Base-by-base conservation (phyloP, 805 yeast species). In the Sugiyamaella valdiviana region DNA sequence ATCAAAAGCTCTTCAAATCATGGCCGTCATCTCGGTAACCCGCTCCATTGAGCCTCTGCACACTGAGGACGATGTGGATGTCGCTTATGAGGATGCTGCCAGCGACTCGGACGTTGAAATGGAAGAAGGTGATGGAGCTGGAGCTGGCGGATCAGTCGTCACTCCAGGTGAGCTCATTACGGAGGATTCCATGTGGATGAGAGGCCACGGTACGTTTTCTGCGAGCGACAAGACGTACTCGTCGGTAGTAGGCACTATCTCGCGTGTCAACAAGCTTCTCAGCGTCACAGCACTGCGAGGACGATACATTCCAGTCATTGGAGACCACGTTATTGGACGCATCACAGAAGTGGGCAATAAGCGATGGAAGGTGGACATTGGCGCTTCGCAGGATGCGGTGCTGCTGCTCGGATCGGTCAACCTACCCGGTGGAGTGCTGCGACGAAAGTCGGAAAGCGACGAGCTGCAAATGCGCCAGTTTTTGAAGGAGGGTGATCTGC, bases 161-260 rank as follows among this genome's bases (percentile, higher is more conserved):
- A 88, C 97, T 1, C 99, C 99, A 0, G 99, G 99, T 7, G 97
- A 93, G 63, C 69, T 90, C 44, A 85, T 93, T n/a, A 93, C 98
- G 0, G 93, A 86, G 57, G 98, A 93, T 61, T 86, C 96, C 5
- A 76, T 83, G 2, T 93, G 98, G 97, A 93, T 93, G 99, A 79
- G 95, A 62, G 99, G 99, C 24, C 99, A 91, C 62, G 99, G 99
- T 5, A 93, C 98, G 0, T 93, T 88, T 64, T 79, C 82, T 56
- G 68, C 84, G 36, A 80, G 79, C 29, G 83, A 83, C 55, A 72
- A 76, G 57, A 88, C 96, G 0, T 88, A 78, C 64, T 83, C 96
- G 2, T 83, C 97, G 0, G 96, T 91, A 5, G 96, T 96, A 0
- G 99, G 99, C 3, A 80, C 82, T 9, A 82, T 93, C 3, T 77